These are phyloP conservation scores for Hordeum marinum DNA, from an alignment of 176 grass and related monocot species.

Conservation along the genomic window DNA sequence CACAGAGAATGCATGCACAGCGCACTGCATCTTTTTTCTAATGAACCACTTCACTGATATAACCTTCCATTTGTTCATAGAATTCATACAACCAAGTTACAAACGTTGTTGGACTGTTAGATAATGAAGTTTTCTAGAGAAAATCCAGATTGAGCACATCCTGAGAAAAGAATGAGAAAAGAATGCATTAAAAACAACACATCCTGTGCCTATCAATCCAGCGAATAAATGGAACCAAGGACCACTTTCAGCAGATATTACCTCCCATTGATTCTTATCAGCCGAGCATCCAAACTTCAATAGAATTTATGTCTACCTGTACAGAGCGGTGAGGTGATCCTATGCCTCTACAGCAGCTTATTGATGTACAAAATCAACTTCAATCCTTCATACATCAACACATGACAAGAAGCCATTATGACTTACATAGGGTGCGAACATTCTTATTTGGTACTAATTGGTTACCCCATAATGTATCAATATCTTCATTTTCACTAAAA, in stretches of 20 bases:
- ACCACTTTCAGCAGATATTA: slow-evolving; percentile 44
- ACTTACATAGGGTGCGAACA: background rate
- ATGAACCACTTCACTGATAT: background rate
- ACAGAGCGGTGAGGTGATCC: slow-evolving; percentile 22
- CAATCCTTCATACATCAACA: background rate
- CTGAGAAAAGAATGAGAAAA: slow-evolving; percentile 26
- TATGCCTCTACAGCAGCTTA: background rate
- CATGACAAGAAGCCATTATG: slow-evolving; percentile 3
- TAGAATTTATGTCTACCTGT: slow-evolving; percentile 33
- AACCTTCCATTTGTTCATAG: background rate
- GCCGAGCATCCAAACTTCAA: slow-evolving; percentile 4
- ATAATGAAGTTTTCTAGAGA: background rate
- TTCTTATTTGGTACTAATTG: background rate
- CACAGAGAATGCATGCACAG: background rate
- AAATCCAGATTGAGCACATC: slow-evolving; percentile 25
- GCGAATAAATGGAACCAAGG: slow-evolving; percentile 36
- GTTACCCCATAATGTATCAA: slow-evolving; percentile 6
- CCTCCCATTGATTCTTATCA: slow-evolving; percentile 13
- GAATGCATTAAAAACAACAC: slow-evolving; percentile 35
- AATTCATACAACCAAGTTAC: background rate
- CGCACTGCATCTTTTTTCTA: background rate
- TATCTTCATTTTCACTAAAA: background rate
- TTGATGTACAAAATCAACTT: slow-evolving; percentile 15
- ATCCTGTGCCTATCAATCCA: slow-evolving; percentile 31
- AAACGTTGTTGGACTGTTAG: background rate